Evolutionary conservation across 164 flowering plant species (phyloP), one percentile per base, ranked within the genome.

Genomic region (Berberis thunbergii): DNA sequence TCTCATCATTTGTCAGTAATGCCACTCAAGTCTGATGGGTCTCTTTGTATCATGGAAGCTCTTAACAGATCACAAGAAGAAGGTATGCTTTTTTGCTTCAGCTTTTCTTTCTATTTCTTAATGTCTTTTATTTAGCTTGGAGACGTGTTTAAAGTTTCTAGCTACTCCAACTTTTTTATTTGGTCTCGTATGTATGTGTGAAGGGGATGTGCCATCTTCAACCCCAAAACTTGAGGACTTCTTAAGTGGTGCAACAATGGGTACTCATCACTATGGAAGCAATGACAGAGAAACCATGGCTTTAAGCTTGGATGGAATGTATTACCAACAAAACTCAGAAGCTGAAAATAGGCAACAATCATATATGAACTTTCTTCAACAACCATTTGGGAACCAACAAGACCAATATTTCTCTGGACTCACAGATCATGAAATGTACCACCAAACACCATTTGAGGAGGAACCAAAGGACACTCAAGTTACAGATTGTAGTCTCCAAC

Each of bases 21-120:
- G 95, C 98, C 97, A 6, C 80, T 89, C 54, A 87, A 85, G 70
- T 86, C 96, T 12, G 98, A 92, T 73, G 97, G 97, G 7, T 89
- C 98, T 70, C 94, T 89, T 61, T 88, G 91, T 63, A 77, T 90
- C 69, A 86, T 85, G 85, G 93, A 86, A 70, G 85, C 96, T 61
- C 79, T 85, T 70, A 42, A 64, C 26, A 80, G 78, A 69, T 81
- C 93, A 65, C 87, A 84, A 39, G 59, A 77, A 43, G 74, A 82
- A 78, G 94, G 94, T 82, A 46, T 61, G 66, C 42, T 46, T 54
- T 42, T 82, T 48, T 61, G 66, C 42, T 46, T 54, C 45, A 45
- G 57, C 41, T 52, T 41, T 40, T 45, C 57, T 38, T 57, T n/a
- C 64, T 41, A 63, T 58, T 57, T 64, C 43, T 53, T 49, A 46